These are phyloP conservation scores for Aureobasidium sp. DNA, from an alignment of 2,329 filamentous ascomycete genomes.

Conservation along the genomic window DNA sequence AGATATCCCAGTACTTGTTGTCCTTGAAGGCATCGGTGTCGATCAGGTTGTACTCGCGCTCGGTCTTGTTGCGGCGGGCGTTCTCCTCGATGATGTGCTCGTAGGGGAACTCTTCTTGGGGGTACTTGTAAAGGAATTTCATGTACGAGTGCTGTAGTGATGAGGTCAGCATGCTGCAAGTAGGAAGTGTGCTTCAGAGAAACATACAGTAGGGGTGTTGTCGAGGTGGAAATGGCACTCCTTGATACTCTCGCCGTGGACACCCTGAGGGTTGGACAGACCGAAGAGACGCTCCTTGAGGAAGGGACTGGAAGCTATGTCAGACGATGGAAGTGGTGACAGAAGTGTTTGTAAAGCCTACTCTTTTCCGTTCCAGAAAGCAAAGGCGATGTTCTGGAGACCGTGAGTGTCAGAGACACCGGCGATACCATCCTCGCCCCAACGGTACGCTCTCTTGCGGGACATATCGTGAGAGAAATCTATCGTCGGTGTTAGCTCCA, in stretches of 20 bases:
- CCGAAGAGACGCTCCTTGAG: conserved; percentile 94
- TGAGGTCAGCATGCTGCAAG: conserved; percentile 27
- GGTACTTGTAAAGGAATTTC: conserved; percentile 98
- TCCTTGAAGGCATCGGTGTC: conserved; percentile 86
- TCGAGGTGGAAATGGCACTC: conserved; percentile 95
- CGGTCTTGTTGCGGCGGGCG: conserved; percentile 62
- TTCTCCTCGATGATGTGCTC: conserved; percentile 80
- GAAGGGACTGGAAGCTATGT: conserved; percentile 57
- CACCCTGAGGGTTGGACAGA: conserved; percentile 90
- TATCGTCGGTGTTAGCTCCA: conserved; percentile 27
- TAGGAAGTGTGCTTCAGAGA: conserved; percentile 20
- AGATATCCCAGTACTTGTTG: conserved; percentile 91
- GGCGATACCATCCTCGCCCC: conserved; percentile 95
- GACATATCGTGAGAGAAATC: conserved; percentile 94
- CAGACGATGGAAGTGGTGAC: not conserved
- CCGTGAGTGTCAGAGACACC: conserved; percentile 89
- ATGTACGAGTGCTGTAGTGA: conserved; percentile 74
- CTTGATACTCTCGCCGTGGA: conserved; percentile 95
- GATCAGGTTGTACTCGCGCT: conserved; percentile 83
- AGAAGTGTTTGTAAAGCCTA: conserved; percentile 31
- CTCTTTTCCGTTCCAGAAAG: conserved; percentile 98
- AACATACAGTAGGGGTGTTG: conserved; percentile 66
- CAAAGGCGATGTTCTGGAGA: conserved; percentile 84
- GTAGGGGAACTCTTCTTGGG: conserved; percentile 86
- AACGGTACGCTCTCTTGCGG: conserved; percentile 78